A percentile compares a stretch with the other conserved stretches of the same genome.
phyloP scores from a whole-genome alignment of 2,329 filamentous ascomycete genomes.

The Pseudogymnoascus sp. region DNA sequence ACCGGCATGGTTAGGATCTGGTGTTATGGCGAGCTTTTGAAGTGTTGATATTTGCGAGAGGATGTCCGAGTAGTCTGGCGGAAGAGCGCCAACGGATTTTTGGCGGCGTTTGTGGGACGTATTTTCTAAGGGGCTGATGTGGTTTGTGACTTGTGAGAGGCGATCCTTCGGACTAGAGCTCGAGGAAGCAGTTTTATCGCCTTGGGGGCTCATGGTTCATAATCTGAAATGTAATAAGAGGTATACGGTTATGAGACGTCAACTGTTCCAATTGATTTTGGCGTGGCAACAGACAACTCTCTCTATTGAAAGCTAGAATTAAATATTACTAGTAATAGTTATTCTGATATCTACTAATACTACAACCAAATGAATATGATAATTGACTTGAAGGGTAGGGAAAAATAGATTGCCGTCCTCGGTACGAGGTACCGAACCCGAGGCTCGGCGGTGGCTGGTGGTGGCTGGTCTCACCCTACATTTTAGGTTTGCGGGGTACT shows the following conservation, averaged over 20 bases:
- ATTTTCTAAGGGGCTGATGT: conserved; percentile 20
- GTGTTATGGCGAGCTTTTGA: conserved; percentile 44
- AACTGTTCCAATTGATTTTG: neutral
- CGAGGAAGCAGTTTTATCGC: neutral
- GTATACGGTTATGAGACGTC: neutral
- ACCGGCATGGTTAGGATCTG: conserved; percentile 43
- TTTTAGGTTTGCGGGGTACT: neutral
- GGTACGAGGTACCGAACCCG: neutral
- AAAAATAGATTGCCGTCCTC: neutral
- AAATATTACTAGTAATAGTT: neutral
- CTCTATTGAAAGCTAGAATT: neutral
- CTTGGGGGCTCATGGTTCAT: neutral
- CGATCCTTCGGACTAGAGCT: conserved; percentile 21
- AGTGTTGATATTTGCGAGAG: conserved; percentile 45
- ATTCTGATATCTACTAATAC: neutral
- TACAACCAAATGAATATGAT: neutral
- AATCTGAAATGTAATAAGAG: neutral
- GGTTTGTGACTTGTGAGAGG: conserved; percentile 24
- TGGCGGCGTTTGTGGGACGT: conserved; percentile 17
- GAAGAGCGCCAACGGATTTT: conserved; percentile 31
- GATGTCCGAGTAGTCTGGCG: conserved; percentile 54
- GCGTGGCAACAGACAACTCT: neutral
- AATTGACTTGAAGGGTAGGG: neutral
- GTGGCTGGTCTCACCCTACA: neutral
- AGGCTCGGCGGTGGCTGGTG: neutral